Conservation (phyloP, 2,329 filamentous ascomycete species). For the Hypoxylon sp. region DNA sequence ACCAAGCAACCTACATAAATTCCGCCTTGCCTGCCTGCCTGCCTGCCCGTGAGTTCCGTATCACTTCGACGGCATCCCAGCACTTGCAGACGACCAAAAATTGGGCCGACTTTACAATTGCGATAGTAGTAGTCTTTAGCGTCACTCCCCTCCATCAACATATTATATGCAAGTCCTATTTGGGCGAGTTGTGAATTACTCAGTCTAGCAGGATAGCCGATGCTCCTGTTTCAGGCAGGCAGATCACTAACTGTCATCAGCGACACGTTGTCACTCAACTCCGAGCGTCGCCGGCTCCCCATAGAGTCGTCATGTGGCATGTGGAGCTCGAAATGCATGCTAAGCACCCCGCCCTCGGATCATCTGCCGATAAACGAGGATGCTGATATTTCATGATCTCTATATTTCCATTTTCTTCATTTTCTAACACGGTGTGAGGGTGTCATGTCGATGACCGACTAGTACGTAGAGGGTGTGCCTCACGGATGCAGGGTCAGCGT, state of each 20-base stretch:
- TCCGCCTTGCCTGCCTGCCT: conserved; percentile 26
- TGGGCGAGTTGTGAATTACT: conserved; percentile 37
- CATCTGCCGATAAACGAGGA: conserved; percentile 46
- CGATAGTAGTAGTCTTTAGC: conserved; percentile 41
- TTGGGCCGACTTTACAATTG: conserved; percentile 42
- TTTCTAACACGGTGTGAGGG: conserved; percentile 36
- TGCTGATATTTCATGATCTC: conserved; percentile 28
- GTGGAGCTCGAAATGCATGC: conserved; percentile 40
- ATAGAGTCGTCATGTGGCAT: conserved; percentile 44
- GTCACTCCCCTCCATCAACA: conserved; percentile 49
- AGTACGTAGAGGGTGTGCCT: conserved; percentile 40
- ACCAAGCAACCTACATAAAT: conserved; percentile 35
- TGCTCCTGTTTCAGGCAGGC: conserved; percentile 47
- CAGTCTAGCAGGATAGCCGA: conserved; percentile 40
- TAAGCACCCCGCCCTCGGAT: conserved; percentile 44
- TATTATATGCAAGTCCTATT: conserved; percentile 43
- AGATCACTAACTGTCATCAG: conserved; percentile 42
- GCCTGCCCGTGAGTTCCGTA: conserved; percentile 42
- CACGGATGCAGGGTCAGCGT: conserved; percentile 45
- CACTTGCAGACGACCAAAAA: conserved; percentile 40
- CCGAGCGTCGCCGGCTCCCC: conserved; percentile 40
- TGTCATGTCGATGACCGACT: conserved; percentile 32
- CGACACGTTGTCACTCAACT: conserved; percentile 45
- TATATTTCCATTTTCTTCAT: conserved; percentile 16
- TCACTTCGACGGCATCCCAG: conserved; percentile 36